These are phyloP conservation scores for Fusarium bactridioides DNA, from an alignment of 2,329 filamentous ascomycete genomes.

Conservation along the genomic window DNA sequence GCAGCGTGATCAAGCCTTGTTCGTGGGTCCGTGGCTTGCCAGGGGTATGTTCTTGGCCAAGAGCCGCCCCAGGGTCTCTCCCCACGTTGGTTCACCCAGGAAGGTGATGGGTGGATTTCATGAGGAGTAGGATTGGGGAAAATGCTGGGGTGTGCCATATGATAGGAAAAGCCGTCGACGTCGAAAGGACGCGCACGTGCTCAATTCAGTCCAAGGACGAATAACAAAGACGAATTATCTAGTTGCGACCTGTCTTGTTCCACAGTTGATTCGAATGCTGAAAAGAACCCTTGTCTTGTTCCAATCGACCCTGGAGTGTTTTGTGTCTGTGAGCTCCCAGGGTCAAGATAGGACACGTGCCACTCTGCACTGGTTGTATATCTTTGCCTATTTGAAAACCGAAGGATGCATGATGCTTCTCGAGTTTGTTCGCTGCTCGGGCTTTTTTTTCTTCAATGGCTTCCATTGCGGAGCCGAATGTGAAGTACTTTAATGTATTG, in stretches of 20 bases:
- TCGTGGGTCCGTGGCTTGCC: constrained; percentile 22
- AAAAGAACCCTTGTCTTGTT: constrained; percentile 16
- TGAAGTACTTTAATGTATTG: not conserved
- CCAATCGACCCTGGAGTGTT: not conserved
- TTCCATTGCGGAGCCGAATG: not conserved
- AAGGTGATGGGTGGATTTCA: constrained; percentile 41
- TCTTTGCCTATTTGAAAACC: constrained; percentile 13
- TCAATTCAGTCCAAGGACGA: constrained; percentile 30
- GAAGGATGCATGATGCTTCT: constrained; percentile 12
- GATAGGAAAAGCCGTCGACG: constrained; percentile 11
- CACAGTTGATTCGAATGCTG: constrained; percentile 3
- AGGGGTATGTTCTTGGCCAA: constrained; percentile 27
- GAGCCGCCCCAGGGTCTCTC: constrained; percentile 28
- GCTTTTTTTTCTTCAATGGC: not conserved
- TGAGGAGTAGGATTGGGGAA: constrained; percentile 14
- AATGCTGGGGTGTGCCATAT: constrained; percentile 7
- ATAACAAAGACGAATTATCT: constrained; percentile 22
- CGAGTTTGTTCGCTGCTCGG: not conserved
- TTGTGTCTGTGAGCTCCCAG: constrained; percentile 13
- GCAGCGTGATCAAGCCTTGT: constrained; percentile 16
- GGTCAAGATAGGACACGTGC: constrained; percentile 37
- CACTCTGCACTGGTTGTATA: constrained; percentile 33
- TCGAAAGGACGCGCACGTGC: constrained; percentile 37
- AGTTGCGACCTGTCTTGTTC: constrained; percentile 8
- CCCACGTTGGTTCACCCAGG: constrained; percentile 40